Evolutionary conservation across 129 eudicot genomes (phyloP).

Genomic region (Flaveria linearis): DNA sequence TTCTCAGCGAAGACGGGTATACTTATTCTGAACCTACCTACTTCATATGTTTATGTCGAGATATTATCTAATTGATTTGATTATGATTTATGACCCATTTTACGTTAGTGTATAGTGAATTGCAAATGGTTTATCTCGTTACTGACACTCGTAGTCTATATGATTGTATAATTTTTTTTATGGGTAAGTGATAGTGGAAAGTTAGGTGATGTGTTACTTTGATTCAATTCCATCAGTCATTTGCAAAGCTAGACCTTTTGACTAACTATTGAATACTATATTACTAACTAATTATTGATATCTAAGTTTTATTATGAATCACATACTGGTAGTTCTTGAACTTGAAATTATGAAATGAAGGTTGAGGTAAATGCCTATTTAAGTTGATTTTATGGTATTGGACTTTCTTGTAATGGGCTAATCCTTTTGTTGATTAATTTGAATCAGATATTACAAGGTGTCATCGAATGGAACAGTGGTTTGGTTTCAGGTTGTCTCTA

Average conservation of each 20-base stretch:
- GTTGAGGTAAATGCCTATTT: slow-evolving; percentile 14
- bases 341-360: slow-evolving; percentile 15
- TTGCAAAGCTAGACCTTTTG: too few relatives aligned
- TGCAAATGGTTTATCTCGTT: background rate
- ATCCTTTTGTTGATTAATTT: slow-evolving; percentile 21
- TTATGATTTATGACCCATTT: background rate
- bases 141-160: background rate
- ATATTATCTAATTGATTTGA: slow-evolving; percentile 4
- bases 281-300: slow-evolving; percentile 5
- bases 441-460: slow-evolving; percentile 85
- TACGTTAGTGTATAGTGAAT: background rate
- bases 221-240: background rate
- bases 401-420: slow-evolving; percentile 16
- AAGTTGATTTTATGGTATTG: slow-evolving; percentile 12
- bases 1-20: slow-evolving; percentile 90
- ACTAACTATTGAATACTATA: background rate
- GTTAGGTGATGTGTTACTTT: background rate
- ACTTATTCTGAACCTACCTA: slow-evolving; percentile 18
- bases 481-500: slow-evolving; percentile 99
- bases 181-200: slow-evolving; percentile 8
- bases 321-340: slow-evolving; percentile 19
- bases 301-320: slow-evolving; percentile 10
- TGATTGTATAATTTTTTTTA: slow-evolving; percentile 10
- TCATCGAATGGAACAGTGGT: slow-evolving; percentile 76
- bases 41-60: slow-evolving; percentile 1